Percentiles rank a stretch among this genome's conserved stretches.
Evolutionary conservation across 345 rosid genomes (phyloP).

Genomic region (Ricinus communis): DNA sequence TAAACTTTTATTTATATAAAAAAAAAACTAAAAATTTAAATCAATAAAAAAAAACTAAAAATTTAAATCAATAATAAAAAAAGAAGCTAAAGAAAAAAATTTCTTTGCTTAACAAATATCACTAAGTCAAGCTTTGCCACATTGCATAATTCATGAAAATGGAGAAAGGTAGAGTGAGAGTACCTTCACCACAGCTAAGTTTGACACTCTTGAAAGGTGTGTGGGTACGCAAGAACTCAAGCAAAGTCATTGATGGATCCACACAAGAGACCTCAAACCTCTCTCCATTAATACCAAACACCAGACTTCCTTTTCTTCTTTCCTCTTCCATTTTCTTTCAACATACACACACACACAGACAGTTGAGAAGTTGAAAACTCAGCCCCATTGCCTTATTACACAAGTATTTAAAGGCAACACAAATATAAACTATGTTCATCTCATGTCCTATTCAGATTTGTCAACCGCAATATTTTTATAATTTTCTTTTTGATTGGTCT

Average conservation of each 20-base stretch:
- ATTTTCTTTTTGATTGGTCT: no score
- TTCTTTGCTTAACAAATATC: no score
- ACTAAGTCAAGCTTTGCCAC: background rate
- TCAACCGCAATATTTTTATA: no score
- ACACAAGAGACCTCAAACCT: slow-evolving; percentile 18
- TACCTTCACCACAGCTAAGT: slow-evolving; percentile 31
- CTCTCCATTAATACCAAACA: slow-evolving; percentile 23
- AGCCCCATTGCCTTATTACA: background rate
- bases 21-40: no score
- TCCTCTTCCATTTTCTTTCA: slow-evolving; percentile 7
- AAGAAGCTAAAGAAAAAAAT: no score
- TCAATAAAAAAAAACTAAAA: no score
- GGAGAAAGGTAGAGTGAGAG: background rate
- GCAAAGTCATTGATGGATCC: slow-evolving; percentile 24
- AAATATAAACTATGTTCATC: no score
- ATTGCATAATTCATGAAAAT: background rate
- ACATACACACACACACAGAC: background rate
- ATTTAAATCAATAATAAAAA: no score
- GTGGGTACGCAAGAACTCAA: slow-evolving; percentile 17
- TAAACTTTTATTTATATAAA: no score
- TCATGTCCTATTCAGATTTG: no score
- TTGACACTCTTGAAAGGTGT: slow-evolving; percentile 31
- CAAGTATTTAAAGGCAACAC: no score
- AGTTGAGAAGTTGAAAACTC: background rate
- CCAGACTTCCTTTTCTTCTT: slow-evolving; percentile 1